Base-by-base conservation (phyloP, 202 grass and related monocot species). In the Setaria viridis region DNA sequence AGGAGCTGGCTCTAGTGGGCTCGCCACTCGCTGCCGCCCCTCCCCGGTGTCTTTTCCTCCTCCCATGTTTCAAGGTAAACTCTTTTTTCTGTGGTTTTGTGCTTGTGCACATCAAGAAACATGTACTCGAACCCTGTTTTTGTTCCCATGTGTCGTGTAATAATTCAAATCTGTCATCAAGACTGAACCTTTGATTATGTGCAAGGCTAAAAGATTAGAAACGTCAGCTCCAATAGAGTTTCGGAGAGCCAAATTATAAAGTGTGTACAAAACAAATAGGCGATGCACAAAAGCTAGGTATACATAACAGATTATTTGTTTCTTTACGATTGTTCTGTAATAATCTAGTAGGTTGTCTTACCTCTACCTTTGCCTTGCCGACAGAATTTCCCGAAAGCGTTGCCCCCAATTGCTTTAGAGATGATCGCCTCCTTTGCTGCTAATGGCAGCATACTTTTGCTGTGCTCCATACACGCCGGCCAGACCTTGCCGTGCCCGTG, bases 1-100 rank as follows among this genome's bases (percentile, higher is more conserved):
- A 78, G 75, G 60, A 76, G 57, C 89, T 70, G 53, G 46, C 45
- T 34, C 63, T 81, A 87, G 89, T 80, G 89, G 81, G 54, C 64
- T 84, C 70, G 46, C 70, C 81, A 85, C 81, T 87, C 76, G 54
- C 70, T 80, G 69, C 54, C 62, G 30, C 68, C n/a, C 55, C 0
- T 7, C 19, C 77, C 53, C 51, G 35, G 62, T 51, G 49, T 77
- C 84, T 83, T 89, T 76, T 71, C 62, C 51, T 71, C 62, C 51
- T 82, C 42, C 67, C 74, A 84, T 76, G 78, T 87, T 82, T 67
- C 65, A 43, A 77, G 68, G 69, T 39, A 49, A 64, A 70, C 59
- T 88, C 62, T 21, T 39, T 54, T 37, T 46, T 56, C 62, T 54
- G 33, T 58, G 72, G 75, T 43, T 70, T 55, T 79, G 67, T 41